Conservation (phyloP, 2,329 filamentous ascomycete species). For the Verticillium nubilum region DNA sequence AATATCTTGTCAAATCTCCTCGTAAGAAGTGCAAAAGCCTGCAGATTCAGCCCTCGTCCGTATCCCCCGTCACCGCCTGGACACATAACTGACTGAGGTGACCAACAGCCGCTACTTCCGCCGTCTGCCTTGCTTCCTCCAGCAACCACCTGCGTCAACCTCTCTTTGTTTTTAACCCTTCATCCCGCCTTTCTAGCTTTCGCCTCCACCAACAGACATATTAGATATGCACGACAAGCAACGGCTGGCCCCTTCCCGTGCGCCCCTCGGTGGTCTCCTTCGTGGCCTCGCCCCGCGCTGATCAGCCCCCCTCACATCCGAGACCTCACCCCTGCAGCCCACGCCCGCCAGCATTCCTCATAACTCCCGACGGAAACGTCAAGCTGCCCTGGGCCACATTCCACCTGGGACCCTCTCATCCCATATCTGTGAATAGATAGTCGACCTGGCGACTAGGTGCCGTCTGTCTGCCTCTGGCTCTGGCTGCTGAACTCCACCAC, state of each 20-base stretch:
- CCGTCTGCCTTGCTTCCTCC: not conserved
- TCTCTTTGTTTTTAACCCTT: not conserved
- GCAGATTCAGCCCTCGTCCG: not conserved
- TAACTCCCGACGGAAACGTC: not conserved
- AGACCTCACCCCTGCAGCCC: not conserved
- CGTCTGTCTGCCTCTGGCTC: not conserved
- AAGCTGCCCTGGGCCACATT: not conserved
- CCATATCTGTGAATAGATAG: not conserved
- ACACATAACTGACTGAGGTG: not conserved
- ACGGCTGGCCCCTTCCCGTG: not conserved
- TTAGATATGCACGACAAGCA: not conserved
- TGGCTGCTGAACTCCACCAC: not conserved
- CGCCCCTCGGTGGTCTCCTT: not conserved
- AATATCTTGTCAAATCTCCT: not conserved
- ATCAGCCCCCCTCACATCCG: not conserved
- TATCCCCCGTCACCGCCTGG: not conserved
- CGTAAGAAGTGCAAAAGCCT: not conserved
- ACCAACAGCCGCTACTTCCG: not conserved
- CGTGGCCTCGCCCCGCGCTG: not conserved
- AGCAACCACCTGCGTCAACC: not conserved
- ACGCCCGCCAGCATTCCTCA: not conserved
- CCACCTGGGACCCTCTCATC: not conserved
- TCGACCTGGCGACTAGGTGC: not conserved
- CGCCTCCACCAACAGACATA: not conserved
- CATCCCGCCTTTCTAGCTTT: not conserved